These are phyloP conservation scores for Phaseolus lunatus DNA, from an alignment of 306 rosid genomes.

Conservation along the genomic window DNA sequence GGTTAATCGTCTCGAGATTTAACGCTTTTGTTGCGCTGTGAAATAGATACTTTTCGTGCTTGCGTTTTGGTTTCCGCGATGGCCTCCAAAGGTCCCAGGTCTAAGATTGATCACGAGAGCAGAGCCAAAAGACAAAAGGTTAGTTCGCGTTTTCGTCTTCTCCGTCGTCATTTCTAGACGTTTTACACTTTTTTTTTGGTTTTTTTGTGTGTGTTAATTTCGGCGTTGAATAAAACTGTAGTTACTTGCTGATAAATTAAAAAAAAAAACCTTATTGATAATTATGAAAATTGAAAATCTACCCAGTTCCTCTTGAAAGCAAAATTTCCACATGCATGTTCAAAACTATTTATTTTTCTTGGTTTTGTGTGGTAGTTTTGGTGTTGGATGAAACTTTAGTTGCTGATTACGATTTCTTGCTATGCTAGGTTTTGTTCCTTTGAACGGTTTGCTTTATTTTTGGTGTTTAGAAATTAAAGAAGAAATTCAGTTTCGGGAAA, in stretches of 20 bases:
- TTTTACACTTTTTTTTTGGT: neutral
- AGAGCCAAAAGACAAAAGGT: conserved; percentile 92
- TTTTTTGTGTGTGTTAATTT: neutral
- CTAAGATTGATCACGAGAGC: conserved; percentile 79
- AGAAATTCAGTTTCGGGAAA: conserved; percentile 2
- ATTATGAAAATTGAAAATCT: neutral
- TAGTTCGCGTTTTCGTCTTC: conserved; percentile 36
- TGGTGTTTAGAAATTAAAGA: neutral
- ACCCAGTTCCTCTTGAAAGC: neutral
- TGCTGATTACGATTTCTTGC: neutral
- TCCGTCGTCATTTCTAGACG: neutral
- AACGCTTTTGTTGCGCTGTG: neutral
- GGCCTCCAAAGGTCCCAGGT: conserved; percentile 96
- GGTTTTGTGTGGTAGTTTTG: neutral
- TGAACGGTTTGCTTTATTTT: neutral
- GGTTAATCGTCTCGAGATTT: neutral
- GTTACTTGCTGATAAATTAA: neutral
- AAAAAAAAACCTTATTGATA: neutral
- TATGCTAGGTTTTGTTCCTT: neutral
- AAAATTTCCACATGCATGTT: neutral
- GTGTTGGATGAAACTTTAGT: neutral
- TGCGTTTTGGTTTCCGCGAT: conserved; percentile 47
- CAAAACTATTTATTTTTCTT: neutral
- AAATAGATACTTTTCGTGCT: conserved; percentile 40
- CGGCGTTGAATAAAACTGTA: neutral